Conservation (phyloP, 805 yeast species). For the Scheffersomyces ergatensis region DNA sequence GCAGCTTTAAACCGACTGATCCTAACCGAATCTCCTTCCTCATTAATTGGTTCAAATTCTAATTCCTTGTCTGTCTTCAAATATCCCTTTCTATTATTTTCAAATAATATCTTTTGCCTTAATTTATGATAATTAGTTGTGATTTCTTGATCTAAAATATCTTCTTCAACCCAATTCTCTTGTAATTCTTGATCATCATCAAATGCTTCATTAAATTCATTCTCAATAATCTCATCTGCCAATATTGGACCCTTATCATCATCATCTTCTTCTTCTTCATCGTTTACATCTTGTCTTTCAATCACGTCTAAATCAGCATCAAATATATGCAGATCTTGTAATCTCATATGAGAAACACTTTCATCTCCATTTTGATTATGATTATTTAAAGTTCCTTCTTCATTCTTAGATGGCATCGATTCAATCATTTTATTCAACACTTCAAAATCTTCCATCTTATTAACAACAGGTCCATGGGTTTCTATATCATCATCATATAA, state of each 20-base stretch:
- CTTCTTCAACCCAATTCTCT: constrained; percentile 12
- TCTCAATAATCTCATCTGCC: constrained; percentile 44
- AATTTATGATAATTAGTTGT: constrained; percentile 55
- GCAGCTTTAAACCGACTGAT: constrained; percentile 72
- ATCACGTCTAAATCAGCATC: constrained; percentile 14
- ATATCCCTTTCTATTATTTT: constrained; percentile 42
- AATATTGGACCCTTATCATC: constrained; percentile 34
- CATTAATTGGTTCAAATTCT: constrained; percentile 70
- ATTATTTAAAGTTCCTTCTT: not conserved
- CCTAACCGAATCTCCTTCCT: constrained; percentile 54
- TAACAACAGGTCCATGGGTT: constrained; percentile 56
- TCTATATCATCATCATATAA: constrained; percentile 59
- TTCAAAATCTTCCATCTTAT: constrained; percentile 53
- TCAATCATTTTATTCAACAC: constrained; percentile 48
- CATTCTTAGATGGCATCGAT: constrained; percentile 15
- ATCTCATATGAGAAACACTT: constrained; percentile 1
- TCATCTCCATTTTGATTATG: not conserved
- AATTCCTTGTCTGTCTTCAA: constrained; percentile 44
- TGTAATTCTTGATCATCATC: constrained; percentile 19
- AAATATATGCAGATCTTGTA: not conserved
- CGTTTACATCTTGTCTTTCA: constrained; percentile 24
- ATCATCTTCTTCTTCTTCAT: constrained; percentile 30
- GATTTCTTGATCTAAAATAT: constrained; percentile 47
- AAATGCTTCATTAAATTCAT: constrained; percentile 16
- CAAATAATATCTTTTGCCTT: constrained; percentile 47